Evolutionary conservation across 768 basidiomycete species (phyloP).

Genomic region (Boletus tomentosulus): DNA sequence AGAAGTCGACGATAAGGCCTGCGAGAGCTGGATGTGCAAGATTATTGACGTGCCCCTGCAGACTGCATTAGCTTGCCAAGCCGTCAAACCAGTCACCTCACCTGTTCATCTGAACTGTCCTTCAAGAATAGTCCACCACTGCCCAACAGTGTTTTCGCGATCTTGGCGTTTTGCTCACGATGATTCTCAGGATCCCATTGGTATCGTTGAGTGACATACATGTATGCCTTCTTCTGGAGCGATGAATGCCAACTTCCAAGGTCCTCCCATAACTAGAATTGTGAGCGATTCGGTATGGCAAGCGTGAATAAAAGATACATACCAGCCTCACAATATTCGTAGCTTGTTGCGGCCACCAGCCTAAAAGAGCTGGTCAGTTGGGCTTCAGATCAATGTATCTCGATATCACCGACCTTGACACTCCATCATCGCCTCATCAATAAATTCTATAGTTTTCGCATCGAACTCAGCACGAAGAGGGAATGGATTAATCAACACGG

Average conservation of each 20-base stretch:
- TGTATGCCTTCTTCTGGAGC: background rate
- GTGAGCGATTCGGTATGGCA: background rate
- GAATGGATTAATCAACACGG: constrained; percentile 4
- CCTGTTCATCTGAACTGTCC: background rate
- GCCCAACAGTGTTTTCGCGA: background rate
- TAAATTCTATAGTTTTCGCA: background rate
- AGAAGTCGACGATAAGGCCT: constrained; percentile 6
- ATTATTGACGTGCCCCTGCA: constrained; percentile 7
- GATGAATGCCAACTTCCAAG: background rate
- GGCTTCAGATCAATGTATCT: background rate
- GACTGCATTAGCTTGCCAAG: background rate
- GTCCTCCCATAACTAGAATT: background rate
- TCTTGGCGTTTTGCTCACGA: background rate
- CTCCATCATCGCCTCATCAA: constrained; percentile 1
- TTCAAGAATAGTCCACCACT: background rate
- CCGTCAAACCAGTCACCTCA: background rate
- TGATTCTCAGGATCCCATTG: background rate
- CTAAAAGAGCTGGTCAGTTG: background rate
- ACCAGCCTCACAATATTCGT: constrained; percentile 1
- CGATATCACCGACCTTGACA: background rate
- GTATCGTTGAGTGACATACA: background rate
- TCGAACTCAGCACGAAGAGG: background rate
- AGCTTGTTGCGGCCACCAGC: constrained; percentile 2
- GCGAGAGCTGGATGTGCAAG: constrained; percentile 1
- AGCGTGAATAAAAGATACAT: background rate